These are phyloP conservation scores for Blastocystis sp. DNA, from an alignment of 352 stramenopile genomes.

Conservation along the genomic window DNA sequence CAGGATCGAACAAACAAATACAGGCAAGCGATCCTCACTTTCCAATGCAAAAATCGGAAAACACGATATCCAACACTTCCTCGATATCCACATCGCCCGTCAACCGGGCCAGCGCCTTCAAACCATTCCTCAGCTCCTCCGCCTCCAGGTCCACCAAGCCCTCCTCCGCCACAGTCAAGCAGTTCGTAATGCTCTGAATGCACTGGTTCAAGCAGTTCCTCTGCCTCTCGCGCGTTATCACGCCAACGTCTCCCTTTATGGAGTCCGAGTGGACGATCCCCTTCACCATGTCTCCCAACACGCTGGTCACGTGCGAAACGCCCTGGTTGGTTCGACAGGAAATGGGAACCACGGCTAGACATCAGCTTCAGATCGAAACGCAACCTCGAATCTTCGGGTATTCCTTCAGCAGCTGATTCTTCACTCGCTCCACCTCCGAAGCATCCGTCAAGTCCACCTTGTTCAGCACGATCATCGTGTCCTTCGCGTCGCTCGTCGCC, in stretches of 20 bases:
- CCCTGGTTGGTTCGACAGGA: not conserved
- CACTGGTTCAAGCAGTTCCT: slow-evolving; percentile 64
- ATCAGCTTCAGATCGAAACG: not conserved
- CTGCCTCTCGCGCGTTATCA: slow-evolving; percentile 47
- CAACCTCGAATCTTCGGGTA: slow-evolving; percentile 8
- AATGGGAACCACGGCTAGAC: slow-evolving; percentile 25
- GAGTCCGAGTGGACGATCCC: not conserved
- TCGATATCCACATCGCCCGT: slow-evolving; percentile 82
- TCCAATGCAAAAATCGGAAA: slow-evolving; percentile 84
- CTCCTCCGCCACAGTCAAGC: slow-evolving; percentile 43
- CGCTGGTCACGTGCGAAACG: not conserved
- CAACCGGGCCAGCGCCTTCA: slow-evolving; percentile 79
- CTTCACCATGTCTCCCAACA: slow-evolving; percentile 1
- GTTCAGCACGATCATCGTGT: slow-evolving; percentile 60
- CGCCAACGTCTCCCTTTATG: not conserved
- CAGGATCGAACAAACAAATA: not conserved
- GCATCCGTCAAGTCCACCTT: slow-evolving; percentile 13
- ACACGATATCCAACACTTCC: slow-evolving; percentile 82
- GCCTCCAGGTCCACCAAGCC: slow-evolving; percentile 78
- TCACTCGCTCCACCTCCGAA: not conserved
- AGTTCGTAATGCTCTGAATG: slow-evolving; percentile 16
- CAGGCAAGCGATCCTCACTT: slow-evolving; percentile 74
- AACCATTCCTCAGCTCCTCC: slow-evolving; percentile 79
- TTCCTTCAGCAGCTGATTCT: not conserved
- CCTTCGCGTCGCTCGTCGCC: not conserved